Evolutionary conservation across 2,329 filamentous ascomycete genomes (phyloP), one percentile per base, ranked within the genome.

Genomic region (Incumbomyces lentus): DNA sequence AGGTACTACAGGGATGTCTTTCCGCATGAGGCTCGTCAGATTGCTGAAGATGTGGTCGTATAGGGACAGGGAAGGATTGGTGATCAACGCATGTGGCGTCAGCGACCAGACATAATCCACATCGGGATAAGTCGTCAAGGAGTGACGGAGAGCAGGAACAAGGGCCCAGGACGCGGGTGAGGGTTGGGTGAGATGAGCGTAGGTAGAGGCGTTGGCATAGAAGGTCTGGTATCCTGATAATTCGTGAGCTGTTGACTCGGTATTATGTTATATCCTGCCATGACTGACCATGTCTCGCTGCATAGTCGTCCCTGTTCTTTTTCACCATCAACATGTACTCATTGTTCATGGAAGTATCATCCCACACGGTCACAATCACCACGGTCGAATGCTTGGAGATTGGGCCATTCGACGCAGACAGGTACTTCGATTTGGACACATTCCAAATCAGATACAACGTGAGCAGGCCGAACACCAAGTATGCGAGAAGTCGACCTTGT

Each of bases 51-150:
- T 66, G 57, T 86, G 77, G 1, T 78, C 72, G 54, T 87, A 79
- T 30, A 96, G 68, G 12, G 78, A 75, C 44, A 83, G 67, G 30
- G 72, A 68, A 6, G 85, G 82, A 62, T 92, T 84, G 85, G 95
- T 94, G 61, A 98, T 92, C 55, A 94, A 74, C 7, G 87, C 78
- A 58, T 92, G 80, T 57, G 86, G 78, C 50, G 90, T 86, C 13
- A 98, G 79, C 61, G 83, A 87, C 82, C 90, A 96, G 62, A 96
- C 76, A 63, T 82, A 95, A 40, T 76, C 80, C 51, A 78, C 81
- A 56, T 87, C 76, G 4, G 89, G 86, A 60, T 82, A 82, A 38
- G 81, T 74, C 6, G 86, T 81, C 67, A 96, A 79, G 40, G 90
- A 90, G 64, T 98, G 90, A 50, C 92, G 84, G 61, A 93, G 73